Base-by-base conservation (phyloP, 805 yeast genomes). In the Lipomyces kockii region DNA sequence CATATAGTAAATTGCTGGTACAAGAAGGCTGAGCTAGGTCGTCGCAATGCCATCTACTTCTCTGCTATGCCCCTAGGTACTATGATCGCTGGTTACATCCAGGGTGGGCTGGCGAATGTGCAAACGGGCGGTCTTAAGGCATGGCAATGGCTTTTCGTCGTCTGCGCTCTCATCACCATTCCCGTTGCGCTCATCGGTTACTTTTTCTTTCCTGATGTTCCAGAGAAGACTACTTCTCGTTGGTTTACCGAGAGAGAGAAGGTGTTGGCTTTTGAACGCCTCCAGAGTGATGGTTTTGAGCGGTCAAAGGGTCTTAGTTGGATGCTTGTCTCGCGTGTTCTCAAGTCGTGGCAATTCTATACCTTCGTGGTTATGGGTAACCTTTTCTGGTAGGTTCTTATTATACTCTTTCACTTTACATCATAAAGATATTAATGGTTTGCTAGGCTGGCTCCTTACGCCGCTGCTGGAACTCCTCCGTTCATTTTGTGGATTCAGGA, bases 121-220 rank as follows among this genome's bases (percentile, higher is more conserved):
- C 78, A 81, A 63, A 90, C 74, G 12, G 73, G 75, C 55, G 91
- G 91, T 0, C 78, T 85, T 12, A 81, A 81, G 12, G 86, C 90
- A 12, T 89, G 92, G 92, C 83, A 87, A 79, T 89, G 92, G 92
- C 85, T 87, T 73, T 89, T 87, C 74, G 84, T 89, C 58, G 82
- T 89, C 69, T 90, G 88, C 74, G 88, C 88, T n/a, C 73, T 85
- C 60, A 83, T 89, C 59, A 85, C 89, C 8, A 73, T 88, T 32
- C 85, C 82, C 1, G 84, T 89, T 53, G 89, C 88, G 7, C 14
- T 87, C 9, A 69, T 85, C 60, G 90, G 89, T 0, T 80, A 81
- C 66, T 83, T 83, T 73, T 72, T 81, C 74, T 78, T 87, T 66
- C 92, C 92, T 14, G 92, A 91, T 61, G 88, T 89, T 25, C 91